A percentile compares a stretch with the other conserved stretches of the same genome.
Conservation (phyloP, 306 rosid species). For the Boehmeria nivea region DNA sequence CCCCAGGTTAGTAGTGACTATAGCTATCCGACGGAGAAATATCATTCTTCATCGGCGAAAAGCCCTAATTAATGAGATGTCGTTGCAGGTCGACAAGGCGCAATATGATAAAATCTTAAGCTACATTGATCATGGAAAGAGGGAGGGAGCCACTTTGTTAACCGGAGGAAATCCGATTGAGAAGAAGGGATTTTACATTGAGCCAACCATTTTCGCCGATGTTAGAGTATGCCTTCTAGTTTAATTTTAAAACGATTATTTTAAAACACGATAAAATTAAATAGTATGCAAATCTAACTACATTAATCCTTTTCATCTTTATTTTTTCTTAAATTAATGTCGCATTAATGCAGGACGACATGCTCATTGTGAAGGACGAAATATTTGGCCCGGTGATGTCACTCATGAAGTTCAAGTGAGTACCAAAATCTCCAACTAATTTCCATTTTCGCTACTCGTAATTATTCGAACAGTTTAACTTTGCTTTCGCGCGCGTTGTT, state of each 20-base stretch:
- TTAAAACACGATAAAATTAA: not conserved
- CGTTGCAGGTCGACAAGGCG: constrained; percentile 52
- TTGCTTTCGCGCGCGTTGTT: no score
- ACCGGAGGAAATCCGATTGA: constrained; percentile 77
- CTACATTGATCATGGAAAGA: constrained; percentile 80
- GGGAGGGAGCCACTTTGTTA: constrained; percentile 77
- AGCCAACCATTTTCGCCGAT: constrained; percentile 77
- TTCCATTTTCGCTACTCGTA: no score
- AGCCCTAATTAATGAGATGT: not conserved
- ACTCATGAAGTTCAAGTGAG: constrained; percentile 76
- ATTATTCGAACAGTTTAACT: no score
- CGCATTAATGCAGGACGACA: constrained; percentile 51
- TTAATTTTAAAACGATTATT: not conserved
- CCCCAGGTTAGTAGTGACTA: constrained; percentile 51
- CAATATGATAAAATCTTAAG: constrained; percentile 60
- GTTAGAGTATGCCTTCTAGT: constrained; percentile 58
- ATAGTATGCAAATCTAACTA: no score
- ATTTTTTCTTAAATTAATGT: not conserved
- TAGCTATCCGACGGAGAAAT: not conserved
- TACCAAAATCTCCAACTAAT: not conserved
- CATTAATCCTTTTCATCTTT: no score
- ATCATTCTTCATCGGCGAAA: not conserved
- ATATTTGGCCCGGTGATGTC: constrained; percentile 84
- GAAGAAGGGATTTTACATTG: constrained; percentile 64
- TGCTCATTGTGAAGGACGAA: constrained; percentile 65